phyloP scores from a whole-genome alignment of 371 early-diverging fungal species.

The Lichtheimia corymbifera region DNA sequence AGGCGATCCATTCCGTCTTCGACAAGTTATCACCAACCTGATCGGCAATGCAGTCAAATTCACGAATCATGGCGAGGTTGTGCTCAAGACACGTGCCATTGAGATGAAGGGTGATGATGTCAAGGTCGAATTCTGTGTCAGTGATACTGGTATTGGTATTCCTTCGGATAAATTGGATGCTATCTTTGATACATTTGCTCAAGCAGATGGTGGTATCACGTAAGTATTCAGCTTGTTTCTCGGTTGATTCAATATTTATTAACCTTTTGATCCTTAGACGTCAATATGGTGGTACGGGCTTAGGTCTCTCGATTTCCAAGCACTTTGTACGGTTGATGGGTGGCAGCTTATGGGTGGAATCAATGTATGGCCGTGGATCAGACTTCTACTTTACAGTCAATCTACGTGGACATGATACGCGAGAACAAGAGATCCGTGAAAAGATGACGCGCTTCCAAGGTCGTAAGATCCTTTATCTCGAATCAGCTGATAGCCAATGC shows the following conservation, averaged over 20 bases:
- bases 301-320: slow-evolving; percentile 82
- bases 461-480: not conserved
- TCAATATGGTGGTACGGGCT: slow-evolving; percentile 57
- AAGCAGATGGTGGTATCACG: slow-evolving; percentile 82
- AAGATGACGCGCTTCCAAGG: not conserved
- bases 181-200: slow-evolving; percentile 83
- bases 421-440: not conserved
- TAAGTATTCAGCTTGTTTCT: slow-evolving; percentile 18
- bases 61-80: slow-evolving; percentile 64
- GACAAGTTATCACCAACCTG: slow-evolving; percentile 83
- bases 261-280: slow-evolving; percentile 8
- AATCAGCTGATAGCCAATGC: not conserved
- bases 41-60: slow-evolving; percentile 89
- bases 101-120: slow-evolving; percentile 42
- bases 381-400: slow-evolving; percentile 71
- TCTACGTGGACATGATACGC: slow-evolving; percentile 14
- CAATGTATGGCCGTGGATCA: slow-evolving; percentile 68
- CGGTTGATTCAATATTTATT: not conserved
- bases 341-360: slow-evolving; percentile 77
- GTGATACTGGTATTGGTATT: slow-evolving; percentile 90
- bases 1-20: slow-evolving; percentile 76
- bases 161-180: slow-evolving; percentile 67
- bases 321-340: slow-evolving; percentile 77
- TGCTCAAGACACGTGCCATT: slow-evolving; percentile 32
- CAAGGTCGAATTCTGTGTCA: slow-evolving; percentile 65